Evolutionary conservation across 1,139 yeast genomes (phyloP).

Genomic region (Candida buenavistaensis): DNA sequence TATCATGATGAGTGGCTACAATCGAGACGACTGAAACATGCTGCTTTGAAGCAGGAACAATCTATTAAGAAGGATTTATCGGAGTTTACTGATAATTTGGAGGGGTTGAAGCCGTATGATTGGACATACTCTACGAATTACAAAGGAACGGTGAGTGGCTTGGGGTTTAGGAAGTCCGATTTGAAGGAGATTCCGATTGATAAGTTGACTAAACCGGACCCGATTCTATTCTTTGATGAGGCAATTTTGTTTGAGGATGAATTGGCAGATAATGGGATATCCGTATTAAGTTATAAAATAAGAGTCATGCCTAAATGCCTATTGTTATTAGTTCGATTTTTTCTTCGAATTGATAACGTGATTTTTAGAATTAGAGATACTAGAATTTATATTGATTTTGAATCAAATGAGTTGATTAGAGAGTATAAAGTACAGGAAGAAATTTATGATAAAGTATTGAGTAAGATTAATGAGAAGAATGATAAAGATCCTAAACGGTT

Average conservation of each 20-base stretch:
- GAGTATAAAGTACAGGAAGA: constrained; percentile 80
- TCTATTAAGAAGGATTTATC: constrained; percentile 28
- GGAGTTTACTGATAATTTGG: constrained; percentile 39
- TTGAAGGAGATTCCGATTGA: constrained; percentile 59
- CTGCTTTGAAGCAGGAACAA: constrained; percentile 28
- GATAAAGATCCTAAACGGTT: constrained; percentile 71
- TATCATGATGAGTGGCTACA: constrained; percentile 89
- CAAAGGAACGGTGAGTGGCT: constrained; percentile 51
- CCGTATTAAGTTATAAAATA: constrained; percentile 72
- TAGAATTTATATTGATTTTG: constrained; percentile 78
- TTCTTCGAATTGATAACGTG: constrained; percentile 87
- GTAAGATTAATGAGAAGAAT: constrained; percentile 33
- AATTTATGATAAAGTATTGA: constrained; percentile 56
- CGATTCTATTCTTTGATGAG: constrained; percentile 86
- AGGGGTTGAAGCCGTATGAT: constrained; percentile 72
- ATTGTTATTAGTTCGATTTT: constrained; percentile 71
- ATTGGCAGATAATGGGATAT: constrained; percentile 92
- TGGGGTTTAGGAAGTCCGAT: constrained; percentile 20
- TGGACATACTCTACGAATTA: constrained; percentile 93
- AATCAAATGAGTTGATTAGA: constrained; percentile 60
- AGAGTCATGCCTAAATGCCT: constrained; percentile 88
- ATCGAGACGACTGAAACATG: constrained; percentile 47
- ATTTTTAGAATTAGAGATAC: constrained; percentile 82
- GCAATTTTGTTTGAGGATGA: constrained; percentile 90
- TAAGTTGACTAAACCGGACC: constrained; percentile 72